A percentile compares a stretch with the other conserved stretches of the same genome.
Conservation (phyloP, 306 rosid species). For the Pueraria montana region DNA sequence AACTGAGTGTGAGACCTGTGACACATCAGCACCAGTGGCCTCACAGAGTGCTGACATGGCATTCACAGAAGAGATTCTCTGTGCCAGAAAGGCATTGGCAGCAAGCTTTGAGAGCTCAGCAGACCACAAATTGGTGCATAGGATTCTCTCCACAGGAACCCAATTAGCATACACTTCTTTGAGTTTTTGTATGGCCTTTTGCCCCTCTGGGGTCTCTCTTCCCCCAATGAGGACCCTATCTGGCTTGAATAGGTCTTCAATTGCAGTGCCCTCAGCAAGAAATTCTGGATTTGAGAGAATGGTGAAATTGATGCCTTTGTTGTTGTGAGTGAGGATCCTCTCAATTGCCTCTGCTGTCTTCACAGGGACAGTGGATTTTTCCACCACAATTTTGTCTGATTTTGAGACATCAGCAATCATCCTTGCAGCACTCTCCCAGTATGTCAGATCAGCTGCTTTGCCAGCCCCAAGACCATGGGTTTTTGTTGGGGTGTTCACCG, state of each 20-base stretch:
- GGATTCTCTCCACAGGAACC: slow-evolving; percentile 75
- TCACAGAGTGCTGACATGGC: slow-evolving; percentile 95
- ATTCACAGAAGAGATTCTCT: slow-evolving; percentile 91
- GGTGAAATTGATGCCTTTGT: slow-evolving; percentile 76
- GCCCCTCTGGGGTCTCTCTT: slow-evolving; percentile 83
- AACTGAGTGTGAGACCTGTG: slow-evolving; percentile 76
- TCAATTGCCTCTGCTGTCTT: slow-evolving; percentile 94
- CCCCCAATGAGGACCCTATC: slow-evolving; percentile 92
- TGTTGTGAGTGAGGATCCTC: slow-evolving; percentile 81
- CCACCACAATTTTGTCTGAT: slow-evolving; percentile 87
- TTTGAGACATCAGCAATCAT: slow-evolving; percentile 90
- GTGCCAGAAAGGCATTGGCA: slow-evolving; percentile 91
- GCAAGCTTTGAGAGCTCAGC: slow-evolving; percentile 96
- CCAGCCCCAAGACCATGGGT: slow-evolving; percentile 95
- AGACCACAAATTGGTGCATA: slow-evolving; percentile 90
- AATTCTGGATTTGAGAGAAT: slow-evolving; percentile 90
- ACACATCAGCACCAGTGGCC: slow-evolving; percentile 88
- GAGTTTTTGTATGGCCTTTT: slow-evolving; percentile 66
- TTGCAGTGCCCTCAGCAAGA: slow-evolving; percentile 95
- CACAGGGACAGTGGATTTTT: slow-evolving; percentile 92
- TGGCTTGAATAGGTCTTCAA: slow-evolving; percentile 70
- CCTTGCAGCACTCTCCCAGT: slow-evolving; percentile 95
- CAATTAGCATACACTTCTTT: slow-evolving; percentile 78
- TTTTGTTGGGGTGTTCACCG: slow-evolving; percentile 90
- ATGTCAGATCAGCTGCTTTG: slow-evolving; percentile 89